phyloP scores from a whole-genome alignment of 2,329 filamentous ascomycete species.

The Fusarium devonianum region DNA sequence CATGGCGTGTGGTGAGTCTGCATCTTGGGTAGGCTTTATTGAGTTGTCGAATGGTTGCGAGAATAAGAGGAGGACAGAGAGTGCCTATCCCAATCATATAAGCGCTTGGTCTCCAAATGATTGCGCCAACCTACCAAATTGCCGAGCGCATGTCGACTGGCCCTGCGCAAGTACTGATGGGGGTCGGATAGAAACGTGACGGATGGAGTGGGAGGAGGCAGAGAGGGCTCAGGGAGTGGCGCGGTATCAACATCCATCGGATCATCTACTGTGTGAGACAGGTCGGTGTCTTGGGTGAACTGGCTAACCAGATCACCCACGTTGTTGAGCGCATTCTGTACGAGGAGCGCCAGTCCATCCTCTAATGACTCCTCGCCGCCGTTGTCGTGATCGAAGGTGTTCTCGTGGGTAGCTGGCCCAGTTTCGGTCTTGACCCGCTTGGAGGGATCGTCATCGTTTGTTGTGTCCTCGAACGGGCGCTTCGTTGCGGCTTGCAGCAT shows the following conservation, averaged over 20 bases:
- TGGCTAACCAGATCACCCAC: slow-evolving; percentile 49
- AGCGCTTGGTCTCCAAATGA: slow-evolving; percentile 16
- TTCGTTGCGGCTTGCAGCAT: slow-evolving; percentile 49
- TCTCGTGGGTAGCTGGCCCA: slow-evolving; percentile 31
- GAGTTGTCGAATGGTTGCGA: slow-evolving; percentile 50
- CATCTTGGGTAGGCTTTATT: slow-evolving; percentile 45
- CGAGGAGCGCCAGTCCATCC: slow-evolving; percentile 48
- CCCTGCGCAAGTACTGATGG: slow-evolving; percentile 48
- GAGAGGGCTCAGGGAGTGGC: slow-evolving; percentile 38
- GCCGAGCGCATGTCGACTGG: slow-evolving; percentile 50
- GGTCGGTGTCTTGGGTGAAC: slow-evolving; percentile 40
- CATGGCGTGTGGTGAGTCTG: slow-evolving; percentile 45
- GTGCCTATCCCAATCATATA: slow-evolving; percentile 42
- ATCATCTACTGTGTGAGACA: slow-evolving; percentile 39
- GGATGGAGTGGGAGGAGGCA: slow-evolving; percentile 38
- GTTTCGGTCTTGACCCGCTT: slow-evolving; percentile 48
- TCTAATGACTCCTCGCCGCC: slow-evolving; percentile 44
- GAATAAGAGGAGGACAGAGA: slow-evolving; percentile 50
- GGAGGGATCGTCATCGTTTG: slow-evolving; percentile 40
- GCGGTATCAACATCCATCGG: slow-evolving; percentile 47
- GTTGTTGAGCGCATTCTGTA: slow-evolving; percentile 52
- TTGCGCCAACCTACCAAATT: slow-evolving; percentile 48
- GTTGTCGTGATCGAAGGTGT: slow-evolving; percentile 30
- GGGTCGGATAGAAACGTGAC: slow-evolving; percentile 48
- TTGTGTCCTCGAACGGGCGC: slow-evolving; percentile 47